Conservation (phyloP, 148 eudicot genomes). For the Simmondsia chinensis region DNA sequence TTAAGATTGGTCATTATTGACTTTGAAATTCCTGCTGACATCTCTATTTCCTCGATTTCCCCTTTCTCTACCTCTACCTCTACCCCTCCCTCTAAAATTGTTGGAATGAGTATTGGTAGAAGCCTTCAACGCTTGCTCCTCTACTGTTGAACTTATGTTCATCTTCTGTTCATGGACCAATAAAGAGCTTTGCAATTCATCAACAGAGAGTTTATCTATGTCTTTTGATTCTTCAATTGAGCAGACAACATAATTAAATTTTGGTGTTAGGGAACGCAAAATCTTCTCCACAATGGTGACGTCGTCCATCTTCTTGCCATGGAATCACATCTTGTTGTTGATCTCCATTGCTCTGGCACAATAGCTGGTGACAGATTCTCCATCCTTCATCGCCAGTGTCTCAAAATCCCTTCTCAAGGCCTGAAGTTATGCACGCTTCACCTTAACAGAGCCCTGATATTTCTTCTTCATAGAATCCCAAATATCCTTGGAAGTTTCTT, state of each 20-base stretch:
- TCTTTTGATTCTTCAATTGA: constrained; percentile 18
- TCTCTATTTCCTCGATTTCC: constrained; percentile 2
- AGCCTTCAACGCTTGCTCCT: constrained; percentile 11
- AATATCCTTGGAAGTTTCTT: constrained; percentile 4
- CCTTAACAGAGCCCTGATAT: constrained; percentile 7
- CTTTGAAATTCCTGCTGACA: background rate
- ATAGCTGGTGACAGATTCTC: background rate
- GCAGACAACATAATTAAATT: constrained; percentile 6
- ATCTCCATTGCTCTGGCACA: constrained; percentile 2
- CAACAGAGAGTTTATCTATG: constrained; percentile 5
- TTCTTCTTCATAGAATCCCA: constrained; percentile 9
- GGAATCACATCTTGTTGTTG: constrained; percentile 5
- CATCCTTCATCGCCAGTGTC: constrained; percentile 1
- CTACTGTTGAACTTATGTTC: background rate
- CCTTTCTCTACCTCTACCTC: constrained; percentile 6
- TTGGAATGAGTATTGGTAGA: background rate
- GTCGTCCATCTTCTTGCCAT: constrained; percentile 11
- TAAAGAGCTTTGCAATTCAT: constrained; percentile 13
- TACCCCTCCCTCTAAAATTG: constrained; percentile 8
- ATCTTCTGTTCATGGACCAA: constrained; percentile 18
- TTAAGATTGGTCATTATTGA: background rate
- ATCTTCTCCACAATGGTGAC: constrained; percentile 14
- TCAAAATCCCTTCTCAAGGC: constrained; percentile 4
- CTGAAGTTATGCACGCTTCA: constrained; percentile 4
- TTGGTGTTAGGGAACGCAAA: constrained; percentile 1